Evolutionary conservation across 1,284 basidiomycete species (phyloP).

Genomic region (Hortiboletus rubellus): DNA sequence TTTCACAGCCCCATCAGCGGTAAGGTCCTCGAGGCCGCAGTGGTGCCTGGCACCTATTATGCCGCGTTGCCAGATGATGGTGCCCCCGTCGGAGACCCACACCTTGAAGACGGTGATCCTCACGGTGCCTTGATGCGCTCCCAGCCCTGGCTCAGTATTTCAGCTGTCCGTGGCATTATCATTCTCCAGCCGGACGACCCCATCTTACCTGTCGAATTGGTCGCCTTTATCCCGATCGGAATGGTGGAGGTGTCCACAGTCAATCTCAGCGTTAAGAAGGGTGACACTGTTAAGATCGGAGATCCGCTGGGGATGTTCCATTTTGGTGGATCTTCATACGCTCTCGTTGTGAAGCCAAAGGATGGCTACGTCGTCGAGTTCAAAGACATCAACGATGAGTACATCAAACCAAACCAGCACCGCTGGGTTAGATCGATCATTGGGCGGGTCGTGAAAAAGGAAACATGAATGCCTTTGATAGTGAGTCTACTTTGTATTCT

Average conservation of each 20-base stretch:
- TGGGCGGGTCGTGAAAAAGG: background rate
- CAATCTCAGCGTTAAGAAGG: conserved; percentile 1
- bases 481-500: background rate
- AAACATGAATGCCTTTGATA: background rate
- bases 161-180: background rate
- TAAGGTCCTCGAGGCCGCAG: conserved; percentile 41
- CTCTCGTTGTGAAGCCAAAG: conserved; percentile 39
- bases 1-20: conserved; percentile 57
- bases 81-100: background rate
- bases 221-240: conserved; percentile 54
- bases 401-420: conserved; percentile 1
- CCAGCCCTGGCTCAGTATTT: conserved; percentile 8
- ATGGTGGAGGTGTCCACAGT: conserved; percentile 57
- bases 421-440: conserved; percentile 9
- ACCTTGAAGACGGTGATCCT: conserved; percentile 8
- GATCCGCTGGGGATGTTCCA: conserved; percentile 52
- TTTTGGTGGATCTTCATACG: conserved; percentile 50
- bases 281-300: conserved; percentile 34
- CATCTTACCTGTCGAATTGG: conserved; percentile 18
- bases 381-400: background rate
- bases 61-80: conserved; percentile 28
- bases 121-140: conserved; percentile 43
- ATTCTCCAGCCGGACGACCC: conserved; percentile 46
- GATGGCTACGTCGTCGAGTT: background rate
- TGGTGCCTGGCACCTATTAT: conserved; percentile 54